These are phyloP conservation scores for Chondrostereum purpureum DNA, from an alignment of 1,284 basidiomycete genomes.

Conservation along the genomic window DNA sequence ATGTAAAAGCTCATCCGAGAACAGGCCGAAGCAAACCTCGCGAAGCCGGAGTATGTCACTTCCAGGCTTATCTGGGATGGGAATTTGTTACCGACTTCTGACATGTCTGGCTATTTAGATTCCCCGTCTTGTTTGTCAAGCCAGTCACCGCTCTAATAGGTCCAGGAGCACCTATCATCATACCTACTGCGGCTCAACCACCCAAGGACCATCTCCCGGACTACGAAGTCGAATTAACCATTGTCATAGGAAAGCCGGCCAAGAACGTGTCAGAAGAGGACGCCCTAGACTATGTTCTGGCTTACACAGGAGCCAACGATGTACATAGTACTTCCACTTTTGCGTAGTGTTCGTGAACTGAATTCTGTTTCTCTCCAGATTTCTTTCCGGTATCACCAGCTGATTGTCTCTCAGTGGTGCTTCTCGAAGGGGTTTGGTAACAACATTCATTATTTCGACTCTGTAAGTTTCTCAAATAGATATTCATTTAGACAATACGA, in stretches of 20 bases:
- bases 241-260: slow-evolving; percentile 78
- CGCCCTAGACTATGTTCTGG: slow-evolving; percentile 77
- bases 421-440: slow-evolving; percentile 80
- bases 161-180: slow-evolving; percentile 57
- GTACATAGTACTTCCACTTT: slow-evolving; percentile 26
- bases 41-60: slow-evolving; percentile 55
- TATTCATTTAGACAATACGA: slow-evolving; percentile 54
- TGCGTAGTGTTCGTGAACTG: neutral
- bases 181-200: slow-evolving; percentile 67
- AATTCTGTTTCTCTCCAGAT: slow-evolving; percentile 32
- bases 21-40: slow-evolving; percentile 60
- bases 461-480: neutral
- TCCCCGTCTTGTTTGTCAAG: slow-evolving; percentile 78
- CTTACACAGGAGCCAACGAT: slow-evolving; percentile 77
- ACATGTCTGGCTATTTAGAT: slow-evolving; percentile 25
- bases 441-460: slow-evolving; percentile 15
- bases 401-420: slow-evolving; percentile 73
- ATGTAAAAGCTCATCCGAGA: no score
- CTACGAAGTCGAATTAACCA: slow-evolving; percentile 84
- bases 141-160: slow-evolving; percentile 68
- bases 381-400: slow-evolving; percentile 75
- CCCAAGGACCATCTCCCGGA: slow-evolving; percentile 70
- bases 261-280: slow-evolving; percentile 72
- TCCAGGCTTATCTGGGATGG: neutral
- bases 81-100: neutral